Evolutionary conservation across 352 stramenopile genomes (phyloP).

Genomic region (Phytophthora ohioensis): DNA sequence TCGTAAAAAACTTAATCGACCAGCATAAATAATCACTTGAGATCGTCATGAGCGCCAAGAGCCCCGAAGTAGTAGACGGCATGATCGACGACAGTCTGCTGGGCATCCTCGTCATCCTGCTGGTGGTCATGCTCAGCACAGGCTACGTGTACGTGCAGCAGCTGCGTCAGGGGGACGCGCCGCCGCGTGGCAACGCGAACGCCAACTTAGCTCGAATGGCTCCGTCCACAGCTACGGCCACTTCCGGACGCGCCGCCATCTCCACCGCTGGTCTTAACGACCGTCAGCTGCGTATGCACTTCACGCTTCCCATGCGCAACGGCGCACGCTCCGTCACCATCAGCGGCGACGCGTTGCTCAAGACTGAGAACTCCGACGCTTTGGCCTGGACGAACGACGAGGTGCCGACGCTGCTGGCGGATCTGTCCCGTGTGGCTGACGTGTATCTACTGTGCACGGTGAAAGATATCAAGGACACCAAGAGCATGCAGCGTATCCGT

Average conservation of each 20-base stretch:
- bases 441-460: constrained; percentile 75
- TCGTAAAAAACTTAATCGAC: no score
- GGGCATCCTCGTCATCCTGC: constrained; percentile 72
- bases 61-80: constrained; percentile 55
- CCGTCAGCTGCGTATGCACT: constrained; percentile 65
- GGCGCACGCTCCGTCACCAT: constrained; percentile 76
- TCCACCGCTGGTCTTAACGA: constrained; percentile 54
- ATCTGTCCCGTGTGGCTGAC: constrained; percentile 68
- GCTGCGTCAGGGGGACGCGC: constrained; percentile 40
- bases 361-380: constrained; percentile 28
- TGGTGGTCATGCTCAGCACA: constrained; percentile 76
- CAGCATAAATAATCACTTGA: background rate
- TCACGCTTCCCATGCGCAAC: constrained; percentile 65
- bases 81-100: constrained; percentile 78
- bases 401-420: constrained; percentile 54
- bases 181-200: constrained; percentile 2
- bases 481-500: constrained; percentile 52
- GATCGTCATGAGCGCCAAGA: constrained; percentile 43
- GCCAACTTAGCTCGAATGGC: constrained; percentile 20
- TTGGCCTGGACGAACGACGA: constrained; percentile 61
- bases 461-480: constrained; percentile 37
- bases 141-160: constrained; percentile 83
- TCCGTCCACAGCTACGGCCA: constrained; percentile 18
- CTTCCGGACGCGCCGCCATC: constrained; percentile 34
- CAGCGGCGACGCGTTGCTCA: constrained; percentile 62